Evolutionary conservation across 192 early-diverging fungal genomes (phyloP).

Genomic region (Mortierella antarctica): DNA sequence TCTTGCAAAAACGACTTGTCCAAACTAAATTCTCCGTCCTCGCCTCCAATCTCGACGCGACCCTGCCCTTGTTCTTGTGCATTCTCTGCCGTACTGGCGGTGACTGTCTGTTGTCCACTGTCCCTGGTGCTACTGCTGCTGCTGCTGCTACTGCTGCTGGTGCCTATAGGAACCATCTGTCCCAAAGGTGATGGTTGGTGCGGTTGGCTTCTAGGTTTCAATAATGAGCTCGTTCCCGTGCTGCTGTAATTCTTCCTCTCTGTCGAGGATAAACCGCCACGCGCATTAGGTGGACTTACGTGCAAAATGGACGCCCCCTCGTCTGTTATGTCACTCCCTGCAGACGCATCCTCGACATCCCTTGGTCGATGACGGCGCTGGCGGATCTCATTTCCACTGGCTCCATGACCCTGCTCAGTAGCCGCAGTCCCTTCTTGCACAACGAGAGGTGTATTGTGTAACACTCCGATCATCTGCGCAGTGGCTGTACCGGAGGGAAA

Average conservation of each 20-base stretch:
- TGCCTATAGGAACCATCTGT: slow-evolving; percentile 31
- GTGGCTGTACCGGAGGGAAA: slow-evolving; percentile 92
- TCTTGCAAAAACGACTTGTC: slow-evolving; percentile 54
- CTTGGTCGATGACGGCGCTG: background rate
- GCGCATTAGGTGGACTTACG: slow-evolving; percentile 7
- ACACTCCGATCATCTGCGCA: slow-evolving; percentile 83
- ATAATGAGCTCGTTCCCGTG: slow-evolving; percentile 9
- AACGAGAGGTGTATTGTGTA: slow-evolving; percentile 71
- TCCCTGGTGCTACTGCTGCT: background rate
- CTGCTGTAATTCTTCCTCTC: slow-evolving; percentile 5
- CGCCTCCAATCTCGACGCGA: slow-evolving; percentile 29
- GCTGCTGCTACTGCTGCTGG: background rate
- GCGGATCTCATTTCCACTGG: background rate
- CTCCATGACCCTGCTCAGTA: background rate
- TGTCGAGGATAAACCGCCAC: background rate
- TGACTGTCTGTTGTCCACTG: too few relatives aligned
- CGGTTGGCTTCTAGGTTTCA: slow-evolving; percentile 5
- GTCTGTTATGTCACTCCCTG: background rate
- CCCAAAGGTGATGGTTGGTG: slow-evolving; percentile 10
- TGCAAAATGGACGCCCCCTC: slow-evolving; percentile 10
- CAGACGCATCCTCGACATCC: background rate
- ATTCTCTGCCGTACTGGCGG: background rate
- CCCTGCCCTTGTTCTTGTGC: background rate
- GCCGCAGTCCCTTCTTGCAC: slow-evolving; percentile 2
- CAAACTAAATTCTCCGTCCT: slow-evolving; percentile 49